phyloP scores from a whole-genome alignment of 1,284 basidiomycete species.

The Tilletiopsis washingtonensis region DNA sequence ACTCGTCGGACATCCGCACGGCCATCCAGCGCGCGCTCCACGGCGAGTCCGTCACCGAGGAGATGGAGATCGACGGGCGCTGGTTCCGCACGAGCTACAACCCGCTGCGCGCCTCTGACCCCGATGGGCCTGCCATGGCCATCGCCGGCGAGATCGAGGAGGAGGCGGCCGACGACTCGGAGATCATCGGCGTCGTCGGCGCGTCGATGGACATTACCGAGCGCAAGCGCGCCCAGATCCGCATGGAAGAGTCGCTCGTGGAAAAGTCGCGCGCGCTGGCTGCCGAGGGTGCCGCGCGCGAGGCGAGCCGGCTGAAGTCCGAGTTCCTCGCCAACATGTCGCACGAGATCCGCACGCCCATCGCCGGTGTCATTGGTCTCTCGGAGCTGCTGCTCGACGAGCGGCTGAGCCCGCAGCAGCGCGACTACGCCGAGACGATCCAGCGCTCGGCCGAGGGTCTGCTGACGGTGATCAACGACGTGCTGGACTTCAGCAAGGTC shows the following conservation, averaged over 20 bases:
- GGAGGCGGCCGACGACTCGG: constrained; percentile 17
- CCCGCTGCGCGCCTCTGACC: constrained; percentile 23
- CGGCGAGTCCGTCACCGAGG: constrained; percentile 34
- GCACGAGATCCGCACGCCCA: constrained; percentile 51
- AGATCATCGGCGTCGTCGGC: constrained; percentile 45
- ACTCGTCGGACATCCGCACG: constrained; percentile 25
- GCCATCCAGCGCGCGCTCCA: constrained; percentile 28
- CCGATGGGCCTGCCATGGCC: constrained; percentile 53
- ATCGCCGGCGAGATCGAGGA: constrained; percentile 50
- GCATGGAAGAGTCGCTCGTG: constrained; percentile 40
- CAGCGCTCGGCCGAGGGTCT: constrained; percentile 50
- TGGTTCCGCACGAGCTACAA: constrained; percentile 42
- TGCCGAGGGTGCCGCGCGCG: constrained; percentile 49
- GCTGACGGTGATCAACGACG: constrained; percentile 51
- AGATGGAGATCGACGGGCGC: constrained; percentile 40
- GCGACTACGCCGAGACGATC: constrained; percentile 50
- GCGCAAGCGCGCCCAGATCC: constrained; percentile 38
- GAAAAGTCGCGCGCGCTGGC: constrained; percentile 44
- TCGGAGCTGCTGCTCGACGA: constrained; percentile 44
- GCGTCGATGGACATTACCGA: constrained; percentile 48
- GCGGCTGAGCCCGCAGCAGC: constrained; percentile 46
- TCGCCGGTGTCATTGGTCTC: constrained; percentile 48
- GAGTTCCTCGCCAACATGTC: constrained; percentile 48
- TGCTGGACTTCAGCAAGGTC: constrained; percentile 51
- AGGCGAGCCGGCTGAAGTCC: constrained; percentile 53